These are phyloP conservation scores for Beauveria medogensis DNA, from an alignment of 2,329 filamentous ascomycete species.

Conservation along the genomic window DNA sequence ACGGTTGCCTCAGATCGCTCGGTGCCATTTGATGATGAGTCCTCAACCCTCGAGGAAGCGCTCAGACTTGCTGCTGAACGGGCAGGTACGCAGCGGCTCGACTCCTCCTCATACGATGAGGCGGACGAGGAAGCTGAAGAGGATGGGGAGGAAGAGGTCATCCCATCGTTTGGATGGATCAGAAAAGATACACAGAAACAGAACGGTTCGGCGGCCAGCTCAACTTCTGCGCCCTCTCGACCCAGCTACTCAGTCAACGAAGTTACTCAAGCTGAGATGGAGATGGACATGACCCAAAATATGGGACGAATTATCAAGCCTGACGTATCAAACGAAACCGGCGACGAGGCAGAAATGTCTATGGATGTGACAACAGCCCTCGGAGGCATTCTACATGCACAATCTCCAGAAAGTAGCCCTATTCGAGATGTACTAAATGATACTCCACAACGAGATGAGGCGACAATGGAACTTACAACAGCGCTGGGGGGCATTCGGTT, in stretches of 20 bases:
- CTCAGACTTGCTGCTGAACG: slow-evolving; percentile 65
- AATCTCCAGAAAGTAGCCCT: slow-evolving; percentile 6
- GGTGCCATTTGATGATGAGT: slow-evolving; percentile 54
- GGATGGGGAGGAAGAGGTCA: slow-evolving; percentile 57
- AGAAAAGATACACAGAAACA: slow-evolving; percentile 39
- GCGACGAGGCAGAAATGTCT: slow-evolving; percentile 62
- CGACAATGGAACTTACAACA: slow-evolving; percentile 10
- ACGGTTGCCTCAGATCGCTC: slow-evolving; percentile 54
- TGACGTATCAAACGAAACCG: slow-evolving; percentile 32
- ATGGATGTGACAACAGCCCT: slow-evolving; percentile 89
- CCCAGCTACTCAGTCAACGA: slow-evolving; percentile 18
- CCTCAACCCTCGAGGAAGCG: slow-evolving; percentile 66
- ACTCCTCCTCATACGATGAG: slow-evolving; percentile 29
- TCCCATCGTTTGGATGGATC: slow-evolving; percentile 69
- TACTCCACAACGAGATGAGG: not conserved
- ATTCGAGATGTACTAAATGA: slow-evolving; percentile 1
- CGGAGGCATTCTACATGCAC: slow-evolving; percentile 62
- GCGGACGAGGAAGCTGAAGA: slow-evolving; percentile 47
- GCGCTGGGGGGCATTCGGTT: slow-evolving; percentile 9
- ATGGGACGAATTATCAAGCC: slow-evolving; percentile 46
- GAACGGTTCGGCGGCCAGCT: not conserved
- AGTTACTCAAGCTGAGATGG: slow-evolving; percentile 31
- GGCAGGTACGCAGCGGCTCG: slow-evolving; percentile 65
- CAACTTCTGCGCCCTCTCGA: not conserved
- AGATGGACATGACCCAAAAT: slow-evolving; percentile 49